These are phyloP conservation scores for Solanum paucissectum DNA, from an alignment of 257 asterid species.

Conservation along the genomic window DNA sequence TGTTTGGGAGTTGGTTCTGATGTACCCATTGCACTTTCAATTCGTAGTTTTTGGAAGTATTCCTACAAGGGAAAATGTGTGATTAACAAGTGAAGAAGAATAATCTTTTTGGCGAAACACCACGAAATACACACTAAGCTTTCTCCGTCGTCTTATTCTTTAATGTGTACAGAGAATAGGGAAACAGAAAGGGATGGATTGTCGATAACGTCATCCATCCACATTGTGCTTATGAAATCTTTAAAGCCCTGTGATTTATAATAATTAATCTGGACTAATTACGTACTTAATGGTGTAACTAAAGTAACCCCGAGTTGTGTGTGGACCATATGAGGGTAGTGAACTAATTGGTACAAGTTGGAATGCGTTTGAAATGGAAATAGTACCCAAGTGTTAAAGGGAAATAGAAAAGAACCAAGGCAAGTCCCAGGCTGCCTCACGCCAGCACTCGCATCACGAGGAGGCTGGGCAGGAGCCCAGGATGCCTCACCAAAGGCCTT, in stretches of 20 bases:
- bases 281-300: not conserved
- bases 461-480: not conserved
- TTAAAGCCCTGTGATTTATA: not conserved
- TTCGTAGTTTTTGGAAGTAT: constrained; percentile 74
- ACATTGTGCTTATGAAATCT: not conserved
- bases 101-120: not conserved
- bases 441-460: not conserved
- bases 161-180: not conserved
- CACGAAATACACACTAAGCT: not conserved
- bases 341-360: not conserved
- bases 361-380: not conserved
- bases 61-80: constrained; percentile 33
- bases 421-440: not conserved
- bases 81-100: not conserved
- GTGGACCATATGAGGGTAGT: not conserved
- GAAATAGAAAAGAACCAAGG: not conserved
- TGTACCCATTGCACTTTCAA: constrained; percentile 82
- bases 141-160: not conserved
- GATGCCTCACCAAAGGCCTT: not conserved
- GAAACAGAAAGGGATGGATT: not conserved
- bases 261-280: not conserved
- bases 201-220: not conserved
- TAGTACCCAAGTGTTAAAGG: not conserved
- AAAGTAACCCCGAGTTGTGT: not conserved
- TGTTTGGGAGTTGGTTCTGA: constrained; percentile 80